phyloP scores from a whole-genome alignment of 345 rosid species.

The Gossypium turneri region DNA sequence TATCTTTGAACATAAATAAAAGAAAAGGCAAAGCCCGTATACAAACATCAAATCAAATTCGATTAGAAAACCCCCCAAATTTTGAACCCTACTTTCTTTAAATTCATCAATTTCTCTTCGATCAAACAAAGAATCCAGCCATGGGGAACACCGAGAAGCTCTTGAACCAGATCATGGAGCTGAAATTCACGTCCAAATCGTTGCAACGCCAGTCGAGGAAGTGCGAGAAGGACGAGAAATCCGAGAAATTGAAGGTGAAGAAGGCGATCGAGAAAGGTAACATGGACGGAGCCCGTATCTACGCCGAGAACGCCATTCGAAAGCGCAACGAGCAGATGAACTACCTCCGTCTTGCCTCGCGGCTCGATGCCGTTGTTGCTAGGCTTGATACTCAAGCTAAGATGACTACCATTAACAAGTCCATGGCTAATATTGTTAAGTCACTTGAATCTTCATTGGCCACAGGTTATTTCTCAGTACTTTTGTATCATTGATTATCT shows the following conservation, averaged over 20 bases:
- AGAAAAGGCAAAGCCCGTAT: too few relatives aligned
- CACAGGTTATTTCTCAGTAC: constrained; percentile 44
- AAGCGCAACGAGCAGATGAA: constrained; percentile 98
- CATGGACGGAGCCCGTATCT: constrained; percentile 97
- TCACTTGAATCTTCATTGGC: constrained; percentile 87
- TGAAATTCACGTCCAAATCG: constrained; percentile 85
- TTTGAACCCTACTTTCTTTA: too few relatives aligned
- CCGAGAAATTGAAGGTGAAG: constrained; percentile 89
- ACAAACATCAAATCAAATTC: too few relatives aligned
- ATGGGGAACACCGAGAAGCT: not conserved
- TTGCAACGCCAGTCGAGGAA: constrained; percentile 83
- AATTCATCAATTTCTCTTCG: too few relatives aligned
- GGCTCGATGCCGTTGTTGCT: constrained; percentile 94
- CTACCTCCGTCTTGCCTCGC: constrained; percentile 82
- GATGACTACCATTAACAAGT: constrained; percentile 85
- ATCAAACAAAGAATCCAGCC: not conserved
- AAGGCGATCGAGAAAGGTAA: constrained; percentile 98
- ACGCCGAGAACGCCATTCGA: constrained; percentile 92
- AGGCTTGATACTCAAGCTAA: constrained; percentile 96
- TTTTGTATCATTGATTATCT: too few relatives aligned
- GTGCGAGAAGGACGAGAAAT: constrained; percentile 98
- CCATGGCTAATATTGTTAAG: constrained; percentile 82
- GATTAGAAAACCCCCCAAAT: too few relatives aligned
- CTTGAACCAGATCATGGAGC: constrained; percentile 11
- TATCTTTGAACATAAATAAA: too few relatives aligned